Percentiles rank a stretch among this genome's conserved stretches.
These are phyloP conservation scores for Paraphysoderma sedebokerense DNA, from an alignment of 371 early-diverging fungal genomes.

Conservation along the genomic window DNA sequence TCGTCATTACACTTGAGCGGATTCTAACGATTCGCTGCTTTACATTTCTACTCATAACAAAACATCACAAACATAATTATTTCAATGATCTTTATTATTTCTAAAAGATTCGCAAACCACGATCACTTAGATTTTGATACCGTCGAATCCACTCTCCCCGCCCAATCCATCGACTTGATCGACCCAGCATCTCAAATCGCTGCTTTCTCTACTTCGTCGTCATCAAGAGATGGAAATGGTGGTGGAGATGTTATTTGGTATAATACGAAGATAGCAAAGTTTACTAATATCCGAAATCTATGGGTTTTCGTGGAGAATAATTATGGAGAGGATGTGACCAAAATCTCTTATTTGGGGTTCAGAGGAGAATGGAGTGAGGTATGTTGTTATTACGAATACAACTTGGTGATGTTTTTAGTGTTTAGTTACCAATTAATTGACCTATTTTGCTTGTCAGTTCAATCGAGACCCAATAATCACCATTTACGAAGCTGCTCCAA, in stretches of 20 bases:
- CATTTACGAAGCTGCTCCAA: slow-evolving; percentile 67
- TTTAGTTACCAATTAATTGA: slow-evolving; percentile 1
- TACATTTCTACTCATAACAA: not conserved
- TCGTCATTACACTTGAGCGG: too few relatives aligned
- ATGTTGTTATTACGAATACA: slow-evolving; percentile 3
- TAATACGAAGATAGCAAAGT: slow-evolving; percentile 51
- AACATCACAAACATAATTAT: too few relatives aligned
- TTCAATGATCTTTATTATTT: too few relatives aligned
- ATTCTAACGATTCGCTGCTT: too few relatives aligned
- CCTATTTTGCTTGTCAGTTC: slow-evolving; percentile 19
- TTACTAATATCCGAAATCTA: slow-evolving; percentile 56
- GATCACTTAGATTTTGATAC: slow-evolving; percentile 83
- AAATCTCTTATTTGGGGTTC: slow-evolving; percentile 61
- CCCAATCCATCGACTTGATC: slow-evolving; percentile 71
- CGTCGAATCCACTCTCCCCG: slow-evolving; percentile 40
- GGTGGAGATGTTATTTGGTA: not conserved
- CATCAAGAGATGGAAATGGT: slow-evolving; percentile 4
- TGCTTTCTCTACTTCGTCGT: not conserved
- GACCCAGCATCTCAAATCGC: not conserved
- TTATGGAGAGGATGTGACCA: slow-evolving; percentile 55
- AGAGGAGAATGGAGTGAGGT: slow-evolving; percentile 81
- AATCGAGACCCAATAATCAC: slow-evolving; percentile 69
- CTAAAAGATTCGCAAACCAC: slow-evolving; percentile 63
- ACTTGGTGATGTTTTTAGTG: not conserved
- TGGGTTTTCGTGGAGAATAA: slow-evolving; percentile 67